These are phyloP conservation scores for Coleophoma cylindrospora DNA, from an alignment of 2,329 filamentous ascomycete genomes.

Conservation along the genomic window DNA sequence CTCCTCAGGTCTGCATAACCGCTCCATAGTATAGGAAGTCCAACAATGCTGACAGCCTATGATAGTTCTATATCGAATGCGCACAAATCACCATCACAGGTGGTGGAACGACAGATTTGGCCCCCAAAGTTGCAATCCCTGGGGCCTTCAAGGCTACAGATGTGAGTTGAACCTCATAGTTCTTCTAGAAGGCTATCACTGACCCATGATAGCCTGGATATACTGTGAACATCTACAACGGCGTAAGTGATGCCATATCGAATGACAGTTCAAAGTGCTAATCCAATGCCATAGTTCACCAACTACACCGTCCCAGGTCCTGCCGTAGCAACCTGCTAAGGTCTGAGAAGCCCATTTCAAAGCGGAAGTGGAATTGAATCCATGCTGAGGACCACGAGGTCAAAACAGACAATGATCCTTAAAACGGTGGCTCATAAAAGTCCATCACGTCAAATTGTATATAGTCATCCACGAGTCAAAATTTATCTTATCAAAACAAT, in stretches of 20 bases:
- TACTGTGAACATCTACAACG: neutral
- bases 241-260: neutral
- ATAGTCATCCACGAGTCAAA: no score
- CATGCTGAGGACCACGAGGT: neutral
- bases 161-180: no score
- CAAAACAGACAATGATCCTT: no score
- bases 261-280: neutral
- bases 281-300: neutral
- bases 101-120: neutral
- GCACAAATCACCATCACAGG: slow-evolving; percentile 23
- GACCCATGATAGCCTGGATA: neutral
- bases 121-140: slow-evolving; percentile 4
- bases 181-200: no score
- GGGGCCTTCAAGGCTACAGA: slow-evolving; percentile 1
- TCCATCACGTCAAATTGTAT: no score
- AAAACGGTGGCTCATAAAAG: no score
- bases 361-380: neutral
- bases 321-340: slow-evolving; percentile 1
- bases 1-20: slow-evolving; percentile 4
- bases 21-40: neutral
- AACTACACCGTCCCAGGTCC: slow-evolving; percentile 7
- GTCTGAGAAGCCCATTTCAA: no score
- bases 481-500: no score
- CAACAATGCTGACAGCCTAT: neutral
- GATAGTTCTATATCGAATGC: slow-evolving; percentile 24